Percentiles rank a stretch among this genome's conserved stretches.
Evolutionary conservation across 2,329 filamentous ascomycete species (phyloP).

Genomic region (Metarhizium album): DNA sequence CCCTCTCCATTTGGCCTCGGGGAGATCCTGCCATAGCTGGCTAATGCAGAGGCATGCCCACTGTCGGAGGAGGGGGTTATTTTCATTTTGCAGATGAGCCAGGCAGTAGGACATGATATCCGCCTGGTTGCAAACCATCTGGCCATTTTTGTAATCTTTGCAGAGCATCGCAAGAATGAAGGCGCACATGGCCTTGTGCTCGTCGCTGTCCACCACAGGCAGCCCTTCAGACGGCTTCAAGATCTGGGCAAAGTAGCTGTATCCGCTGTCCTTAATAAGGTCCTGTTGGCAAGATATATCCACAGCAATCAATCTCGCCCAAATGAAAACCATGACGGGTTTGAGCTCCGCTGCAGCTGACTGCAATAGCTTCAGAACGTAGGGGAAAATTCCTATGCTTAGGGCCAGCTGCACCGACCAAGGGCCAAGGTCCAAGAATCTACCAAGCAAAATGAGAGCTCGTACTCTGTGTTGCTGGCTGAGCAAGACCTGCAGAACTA

Average conservation of each 20-base stretch:
- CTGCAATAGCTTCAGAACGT: conserved; percentile 93
- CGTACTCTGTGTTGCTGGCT: conserved; percentile 91
- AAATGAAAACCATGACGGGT: conserved; percentile 99
- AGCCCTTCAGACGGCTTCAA: conserved; percentile 75
- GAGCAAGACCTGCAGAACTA: conserved; percentile 88
- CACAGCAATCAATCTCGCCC: conserved; percentile 90
- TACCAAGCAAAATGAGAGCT: conserved; percentile 81
- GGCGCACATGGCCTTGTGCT: conserved; percentile 97
- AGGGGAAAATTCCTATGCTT: conserved; percentile 97
- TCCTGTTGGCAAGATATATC: conserved; percentile 91
- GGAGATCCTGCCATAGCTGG: conserved; percentile 83
- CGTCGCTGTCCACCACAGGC: conserved; percentile 76
- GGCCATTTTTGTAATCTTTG: conserved; percentile 85
- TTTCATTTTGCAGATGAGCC: conserved; percentile 69
- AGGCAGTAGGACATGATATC: conserved; percentile 87
- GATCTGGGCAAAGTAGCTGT: conserved; percentile 92
- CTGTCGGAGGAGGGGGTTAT: conserved; percentile 81
- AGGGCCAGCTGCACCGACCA: conserved; percentile 98
- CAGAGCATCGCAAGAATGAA: conserved; percentile 97
- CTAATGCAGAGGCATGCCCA: conserved; percentile 95
- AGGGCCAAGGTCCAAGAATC: conserved; percentile 88
- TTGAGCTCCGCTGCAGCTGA: conserved; percentile 92
- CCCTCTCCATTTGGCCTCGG: conserved; percentile 93
- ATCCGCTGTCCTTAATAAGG: conserved; percentile 91
- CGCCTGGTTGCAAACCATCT: conserved; percentile 80